Base-by-base conservation (phyloP, 257 asterid species). In the Jacaranda mimosifolia region DNA sequence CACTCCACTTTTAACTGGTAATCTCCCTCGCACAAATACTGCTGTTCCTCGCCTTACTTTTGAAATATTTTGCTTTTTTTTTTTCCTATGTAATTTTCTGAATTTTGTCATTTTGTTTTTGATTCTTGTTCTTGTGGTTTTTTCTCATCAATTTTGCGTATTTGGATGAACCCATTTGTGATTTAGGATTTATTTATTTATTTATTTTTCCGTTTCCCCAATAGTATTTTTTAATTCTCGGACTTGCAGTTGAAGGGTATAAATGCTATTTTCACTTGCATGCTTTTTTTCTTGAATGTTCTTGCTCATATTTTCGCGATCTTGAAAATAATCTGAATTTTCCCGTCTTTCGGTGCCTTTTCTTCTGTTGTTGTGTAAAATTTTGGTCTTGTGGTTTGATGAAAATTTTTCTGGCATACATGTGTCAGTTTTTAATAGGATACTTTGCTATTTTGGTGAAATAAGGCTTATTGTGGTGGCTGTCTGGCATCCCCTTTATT, bases 221-320 rank as follows among this genome's bases (percentile, higher is more conserved):
- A 26, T 26, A 26, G 32, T 26, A 26, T 26, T 26, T 1, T 26
- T 26, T 26, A 26, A 26, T 26, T 26, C 32, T 26, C 2, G 32
- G 32, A 26, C 32, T 26, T 26, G 32, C 32, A n/a, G 32, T 26
- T 26, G 32, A 26, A 26, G 75, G 74, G 77, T 11, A 53, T 51
- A 11, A 46, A 11, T 78, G 42, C 32, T 10, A 6, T 6, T 65
- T 35, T 56, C 12, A 0, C 7, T 72, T 55, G 8, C 10, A 5
- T 32, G 0, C 11, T 57, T 15, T n/a, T 38, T 46, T 75, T 17
- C 13, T 9, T 9, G 17, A 7, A 35, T 63, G 55, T 35, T 60
- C 36, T 15, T 56, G 72, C 74, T 58, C 64, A 17, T 39, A 63
- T 78, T 45, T 15, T 57, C 3, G 63, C 59, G 67, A 74, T 82